Evolutionary conservation across 2,329 filamentous ascomycete genomes (phyloP).

Genomic region (Verticillium klebahnii): DNA sequence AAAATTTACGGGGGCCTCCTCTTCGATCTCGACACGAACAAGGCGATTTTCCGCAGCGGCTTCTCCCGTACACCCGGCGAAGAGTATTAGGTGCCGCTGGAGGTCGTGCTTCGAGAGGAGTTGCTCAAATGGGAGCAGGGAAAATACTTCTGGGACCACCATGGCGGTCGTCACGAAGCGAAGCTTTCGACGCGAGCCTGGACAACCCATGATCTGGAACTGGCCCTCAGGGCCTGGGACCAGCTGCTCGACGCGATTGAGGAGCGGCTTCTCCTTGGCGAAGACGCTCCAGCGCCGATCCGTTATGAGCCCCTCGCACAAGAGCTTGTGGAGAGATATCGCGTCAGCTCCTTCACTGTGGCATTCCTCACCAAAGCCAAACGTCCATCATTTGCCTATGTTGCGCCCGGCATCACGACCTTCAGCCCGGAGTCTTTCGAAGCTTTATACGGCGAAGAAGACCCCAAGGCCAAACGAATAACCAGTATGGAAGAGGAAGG

Average conservation of each 20-base stretch:
- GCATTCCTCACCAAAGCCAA: neutral
- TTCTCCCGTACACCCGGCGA: neutral
- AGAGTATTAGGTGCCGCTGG: neutral
- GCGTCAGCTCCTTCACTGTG: neutral
- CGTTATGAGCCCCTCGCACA: neutral
- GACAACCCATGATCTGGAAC: neutral
- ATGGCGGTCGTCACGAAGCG: neutral
- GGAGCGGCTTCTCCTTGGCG: neutral
- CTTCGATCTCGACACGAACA: neutral
- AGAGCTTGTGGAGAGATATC: neutral
- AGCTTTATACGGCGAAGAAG: conserved; percentile 22
- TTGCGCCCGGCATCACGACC: neutral
- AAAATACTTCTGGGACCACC: neutral
- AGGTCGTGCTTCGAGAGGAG: neutral
- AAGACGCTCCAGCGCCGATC: neutral
- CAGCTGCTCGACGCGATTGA: neutral
- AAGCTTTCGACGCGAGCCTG: neutral
- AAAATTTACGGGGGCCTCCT: neutral
- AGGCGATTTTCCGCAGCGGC: neutral
- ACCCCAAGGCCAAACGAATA: conserved; percentile 30
- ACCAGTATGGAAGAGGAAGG: neutral
- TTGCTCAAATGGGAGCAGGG: neutral
- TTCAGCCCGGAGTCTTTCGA: conserved; percentile 13
- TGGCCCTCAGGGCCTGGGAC: neutral
- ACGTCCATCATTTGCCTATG: neutral